Evolutionary conservation across 257 asterid genomes (phyloP).

Genomic region (Solanum gandarillasii): DNA sequence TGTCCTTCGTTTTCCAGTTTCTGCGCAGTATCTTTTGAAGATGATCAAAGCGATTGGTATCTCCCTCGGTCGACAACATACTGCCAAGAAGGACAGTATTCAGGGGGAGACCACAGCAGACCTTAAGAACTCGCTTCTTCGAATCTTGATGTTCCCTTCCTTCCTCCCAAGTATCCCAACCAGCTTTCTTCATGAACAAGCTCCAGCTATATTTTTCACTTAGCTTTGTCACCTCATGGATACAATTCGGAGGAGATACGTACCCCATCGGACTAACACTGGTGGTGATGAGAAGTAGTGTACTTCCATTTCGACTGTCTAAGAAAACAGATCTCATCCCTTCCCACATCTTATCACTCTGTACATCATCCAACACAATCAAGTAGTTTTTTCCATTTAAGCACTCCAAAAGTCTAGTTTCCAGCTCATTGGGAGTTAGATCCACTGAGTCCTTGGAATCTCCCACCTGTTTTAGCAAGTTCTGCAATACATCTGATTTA

Average conservation of each 20-base stretch:
- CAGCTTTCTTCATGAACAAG: constrained; percentile 8
- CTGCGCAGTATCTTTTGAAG: too few species aligned
- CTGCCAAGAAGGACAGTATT: constrained; percentile 25
- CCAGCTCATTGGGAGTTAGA: background rate
- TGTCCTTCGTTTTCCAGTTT: too few species aligned
- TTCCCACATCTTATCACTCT: constrained; percentile 1
- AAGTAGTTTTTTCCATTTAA: constrained; percentile 6
- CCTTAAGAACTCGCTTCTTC: background rate
- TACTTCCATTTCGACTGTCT: background rate
- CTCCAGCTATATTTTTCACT: background rate
- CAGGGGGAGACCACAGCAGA: constrained; percentile 10
- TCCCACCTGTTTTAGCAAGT: constrained; percentile 13
- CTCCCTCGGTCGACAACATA: background rate
- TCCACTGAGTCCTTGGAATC: background rate
- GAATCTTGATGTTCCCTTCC: background rate
- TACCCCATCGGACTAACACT: background rate
- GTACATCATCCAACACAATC: constrained; percentile 19
- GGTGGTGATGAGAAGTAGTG: constrained; percentile 11
- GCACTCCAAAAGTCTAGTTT: background rate
- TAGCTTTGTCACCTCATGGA: background rate
- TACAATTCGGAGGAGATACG: background rate
- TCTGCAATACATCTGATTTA: constrained; percentile 1
- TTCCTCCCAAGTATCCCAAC: background rate
- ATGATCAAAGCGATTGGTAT: too few species aligned
- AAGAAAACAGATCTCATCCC: constrained; percentile 4